These are phyloP conservation scores for Nitzschia sp. DNA, from an alignment of 108 stramenopile genomes.

Conservation along the genomic window DNA sequence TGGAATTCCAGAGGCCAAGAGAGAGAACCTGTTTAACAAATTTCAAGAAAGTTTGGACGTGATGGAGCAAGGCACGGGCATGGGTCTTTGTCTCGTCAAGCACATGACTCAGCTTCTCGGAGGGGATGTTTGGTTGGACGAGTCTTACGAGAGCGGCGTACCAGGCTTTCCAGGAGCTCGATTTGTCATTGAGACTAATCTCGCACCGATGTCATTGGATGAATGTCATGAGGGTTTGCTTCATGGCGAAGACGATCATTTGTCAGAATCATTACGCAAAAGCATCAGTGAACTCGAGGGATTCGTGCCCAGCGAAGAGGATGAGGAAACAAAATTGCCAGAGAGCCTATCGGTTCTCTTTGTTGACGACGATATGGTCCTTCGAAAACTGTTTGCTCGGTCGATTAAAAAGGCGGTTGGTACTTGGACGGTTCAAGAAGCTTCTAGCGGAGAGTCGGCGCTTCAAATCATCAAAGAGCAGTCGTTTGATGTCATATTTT, in stretches of 20 bases:
- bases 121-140: conserved; percentile 41
- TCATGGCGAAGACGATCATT: background rate
- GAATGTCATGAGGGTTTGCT: background rate
- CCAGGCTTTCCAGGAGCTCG: conserved; percentile 38
- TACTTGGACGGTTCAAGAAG: conserved; percentile 45
- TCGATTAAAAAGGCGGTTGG: conserved; percentile 33
- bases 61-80: conserved; percentile 47
- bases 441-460: conserved; percentile 46
- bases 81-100: conserved; percentile 41
- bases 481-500: conserved; percentile 47
- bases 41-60: conserved; percentile 49
- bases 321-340: conserved; percentile 16
- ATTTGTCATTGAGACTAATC: conserved; percentile 27
- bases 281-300: background rate
- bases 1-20: conserved; percentile 43
- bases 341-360: conserved; percentile 36
- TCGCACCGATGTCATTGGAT: background rate
- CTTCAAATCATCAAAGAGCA: conserved; percentile 31
- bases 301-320: background rate
- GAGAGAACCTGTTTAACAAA: conserved; percentile 34
- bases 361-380: conserved; percentile 54
- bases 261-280: background rate
- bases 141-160: conserved; percentile 40
- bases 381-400: conserved; percentile 51
- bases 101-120: conserved; percentile 36